Conservation (phyloP, 176 grass and related monocot species). For the Oryza glaberrima region DNA sequence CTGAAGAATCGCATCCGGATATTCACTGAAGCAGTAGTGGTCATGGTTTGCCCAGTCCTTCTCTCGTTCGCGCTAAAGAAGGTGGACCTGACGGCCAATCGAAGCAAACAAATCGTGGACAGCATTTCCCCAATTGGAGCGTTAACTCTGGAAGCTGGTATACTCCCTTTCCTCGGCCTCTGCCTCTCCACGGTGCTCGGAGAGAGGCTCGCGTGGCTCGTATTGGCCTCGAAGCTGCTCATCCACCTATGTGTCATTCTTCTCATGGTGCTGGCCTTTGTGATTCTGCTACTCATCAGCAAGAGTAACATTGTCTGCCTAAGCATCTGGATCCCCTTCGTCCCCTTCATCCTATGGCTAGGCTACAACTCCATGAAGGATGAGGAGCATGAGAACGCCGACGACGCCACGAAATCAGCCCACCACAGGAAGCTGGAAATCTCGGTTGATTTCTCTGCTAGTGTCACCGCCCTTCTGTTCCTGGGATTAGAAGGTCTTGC, state of each 20-base stretch:
- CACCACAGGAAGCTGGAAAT: not conserved
- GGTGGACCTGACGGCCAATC: not conserved
- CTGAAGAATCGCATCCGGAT: not conserved
- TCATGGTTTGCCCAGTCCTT: slow-evolving; percentile 16
- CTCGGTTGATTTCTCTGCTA: not conserved
- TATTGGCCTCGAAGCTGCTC: not conserved
- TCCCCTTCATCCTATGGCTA: not conserved
- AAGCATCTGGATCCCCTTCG: not conserved
- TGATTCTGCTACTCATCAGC: slow-evolving; percentile 2
- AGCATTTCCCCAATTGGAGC: not conserved
- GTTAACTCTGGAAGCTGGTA: not conserved
- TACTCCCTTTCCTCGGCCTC: not conserved
- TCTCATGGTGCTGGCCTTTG: not conserved
- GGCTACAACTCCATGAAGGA: not conserved
- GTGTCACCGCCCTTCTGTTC: not conserved
- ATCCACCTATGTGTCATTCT: not conserved
- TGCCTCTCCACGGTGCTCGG: not conserved
- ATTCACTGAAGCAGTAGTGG: not conserved
- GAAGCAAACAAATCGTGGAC: not conserved
- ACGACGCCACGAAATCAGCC: no score
- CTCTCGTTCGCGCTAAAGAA: not conserved
- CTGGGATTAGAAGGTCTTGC: slow-evolving; percentile 25
- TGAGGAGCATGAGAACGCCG: not conserved
- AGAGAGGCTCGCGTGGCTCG: not conserved
- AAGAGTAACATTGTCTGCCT: not conserved